Conservation (phyloP, 78 protist species). For the Pelomyxa schiedti region DNA sequence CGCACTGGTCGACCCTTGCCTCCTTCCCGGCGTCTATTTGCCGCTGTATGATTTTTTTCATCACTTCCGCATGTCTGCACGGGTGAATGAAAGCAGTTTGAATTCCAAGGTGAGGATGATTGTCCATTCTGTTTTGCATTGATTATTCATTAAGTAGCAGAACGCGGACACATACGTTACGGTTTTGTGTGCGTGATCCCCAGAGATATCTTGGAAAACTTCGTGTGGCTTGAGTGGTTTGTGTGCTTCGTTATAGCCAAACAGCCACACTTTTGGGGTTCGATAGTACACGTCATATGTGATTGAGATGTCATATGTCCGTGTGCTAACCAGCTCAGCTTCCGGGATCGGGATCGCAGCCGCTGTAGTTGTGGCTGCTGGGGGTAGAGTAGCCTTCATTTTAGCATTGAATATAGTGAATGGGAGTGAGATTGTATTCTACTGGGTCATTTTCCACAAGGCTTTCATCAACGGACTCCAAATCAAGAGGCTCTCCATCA, state of each 20-base stretch:
- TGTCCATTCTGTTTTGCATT: too few species aligned
- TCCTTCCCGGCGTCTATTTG: neutral
- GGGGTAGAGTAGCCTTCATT: neutral
- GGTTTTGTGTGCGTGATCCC: slow-evolving; percentile 76
- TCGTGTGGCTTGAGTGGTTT: slow-evolving; percentile 28
- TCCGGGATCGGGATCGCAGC: slow-evolving; percentile 30
- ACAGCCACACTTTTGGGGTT: slow-evolving; percentile 63
- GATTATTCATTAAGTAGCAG: too few species aligned
- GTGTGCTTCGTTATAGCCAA: slow-evolving; percentile 61
- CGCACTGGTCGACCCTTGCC: slow-evolving; percentile 5
- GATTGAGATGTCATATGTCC: slow-evolving; percentile 66
- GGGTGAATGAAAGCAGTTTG: slow-evolving; percentile 58
- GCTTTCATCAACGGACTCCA: slow-evolving; percentile 10
- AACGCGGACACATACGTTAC: too few species aligned
- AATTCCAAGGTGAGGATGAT: slow-evolving; percentile 66
- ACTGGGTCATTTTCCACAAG: slow-evolving; percentile 23
- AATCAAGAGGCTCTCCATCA: neutral
- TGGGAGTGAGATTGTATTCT: neutral
- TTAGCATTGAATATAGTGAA: neutral
- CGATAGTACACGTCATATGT: slow-evolving; percentile 75
- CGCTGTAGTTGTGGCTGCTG: neutral
- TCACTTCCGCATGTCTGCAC: slow-evolving; percentile 47
- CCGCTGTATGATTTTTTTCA: slow-evolving; percentile 61
- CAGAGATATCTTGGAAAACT: slow-evolving; percentile 72
- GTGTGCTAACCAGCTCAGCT: slow-evolving; percentile 25